Conservation (phyloP, 1,139 yeast genomes). For the Taiozyma sp. region DNA sequence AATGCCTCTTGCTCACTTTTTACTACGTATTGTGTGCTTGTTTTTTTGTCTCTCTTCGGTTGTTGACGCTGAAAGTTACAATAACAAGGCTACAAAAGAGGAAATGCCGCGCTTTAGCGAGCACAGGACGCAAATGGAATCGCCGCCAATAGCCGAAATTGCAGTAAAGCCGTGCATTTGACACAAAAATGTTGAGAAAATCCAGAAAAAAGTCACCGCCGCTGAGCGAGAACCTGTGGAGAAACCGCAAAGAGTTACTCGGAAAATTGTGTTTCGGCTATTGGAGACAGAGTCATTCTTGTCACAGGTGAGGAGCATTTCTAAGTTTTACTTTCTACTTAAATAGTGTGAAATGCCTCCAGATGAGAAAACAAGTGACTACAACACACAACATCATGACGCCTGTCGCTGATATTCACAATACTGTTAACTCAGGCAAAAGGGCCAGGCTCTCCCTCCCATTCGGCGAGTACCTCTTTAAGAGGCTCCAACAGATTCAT, state of each 20-base stretch:
- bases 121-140: not conserved
- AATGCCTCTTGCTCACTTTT: too few relatives aligned
- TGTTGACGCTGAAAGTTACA: not conserved
- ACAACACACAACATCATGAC: not conserved
- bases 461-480: conserved; percentile 47
- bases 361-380: not conserved
- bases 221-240: not conserved
- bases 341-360: not conserved
- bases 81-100: not conserved
- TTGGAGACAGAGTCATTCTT: not conserved
- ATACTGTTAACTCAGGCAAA: not conserved
- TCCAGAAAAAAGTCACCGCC: not conserved
- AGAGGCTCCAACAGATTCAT: conserved; percentile 41
- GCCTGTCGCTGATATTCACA: not conserved
- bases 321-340: not conserved
- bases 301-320: not conserved
- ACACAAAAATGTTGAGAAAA: not conserved
- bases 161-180: not conserved
- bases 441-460: not conserved
- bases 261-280: not conserved
- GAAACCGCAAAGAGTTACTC: not conserved
- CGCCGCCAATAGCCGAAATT: not conserved
- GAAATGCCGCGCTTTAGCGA: not conserved
- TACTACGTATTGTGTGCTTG: too few relatives aligned
- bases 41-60: not conserved